Conservation (phyloP, 129 eudicot genomes). For the Dittrichia graveolens region DNA sequence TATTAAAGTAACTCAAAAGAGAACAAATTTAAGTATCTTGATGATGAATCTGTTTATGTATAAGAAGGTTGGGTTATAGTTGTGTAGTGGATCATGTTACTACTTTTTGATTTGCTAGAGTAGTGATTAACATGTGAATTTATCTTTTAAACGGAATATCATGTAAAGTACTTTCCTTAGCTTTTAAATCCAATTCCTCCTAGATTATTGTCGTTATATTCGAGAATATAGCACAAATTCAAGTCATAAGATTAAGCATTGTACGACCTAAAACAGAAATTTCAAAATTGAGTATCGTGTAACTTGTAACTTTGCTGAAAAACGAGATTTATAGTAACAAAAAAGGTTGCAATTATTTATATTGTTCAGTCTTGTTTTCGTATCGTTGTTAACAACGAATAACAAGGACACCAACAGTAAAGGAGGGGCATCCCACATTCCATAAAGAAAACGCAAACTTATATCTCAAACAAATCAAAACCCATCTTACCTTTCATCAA, state of each 20-base stretch:
- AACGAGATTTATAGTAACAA: not conserved
- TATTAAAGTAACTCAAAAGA: conserved; percentile 8
- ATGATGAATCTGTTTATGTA: conserved; percentile 30
- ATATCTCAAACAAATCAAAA: conserved; percentile 32
- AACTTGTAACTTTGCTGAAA: not conserved
- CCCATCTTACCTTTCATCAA: conserved; percentile 25
- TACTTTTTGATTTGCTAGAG: conserved; percentile 5
- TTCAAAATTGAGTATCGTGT: conserved; percentile 2
- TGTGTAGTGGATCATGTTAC: conserved; percentile 34
- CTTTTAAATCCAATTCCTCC: conserved; percentile 8
- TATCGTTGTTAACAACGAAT: conserved; percentile 20
- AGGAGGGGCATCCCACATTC: conserved; percentile 29
- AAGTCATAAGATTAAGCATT: conserved; percentile 5
- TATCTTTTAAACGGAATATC: conserved; percentile 13
- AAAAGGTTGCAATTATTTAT: conserved; percentile 11
- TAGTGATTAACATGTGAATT: conserved; percentile 30
- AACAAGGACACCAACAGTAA: conserved; percentile 26
- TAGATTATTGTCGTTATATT: not conserved
- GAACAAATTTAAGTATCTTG: conserved; percentile 23
- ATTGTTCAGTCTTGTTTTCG: conserved; percentile 13
- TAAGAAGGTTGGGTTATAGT: conserved; percentile 26
- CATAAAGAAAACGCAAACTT: conserved; percentile 25
- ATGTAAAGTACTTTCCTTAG: conserved; percentile 16
- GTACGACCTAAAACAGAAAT: not conserved
- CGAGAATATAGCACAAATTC: not conserved